Evolutionary conservation across 306 rosid genomes (phyloP), one percentile per base, ranked within the genome.

Genomic region (Sesbania bispinosa): DNA sequence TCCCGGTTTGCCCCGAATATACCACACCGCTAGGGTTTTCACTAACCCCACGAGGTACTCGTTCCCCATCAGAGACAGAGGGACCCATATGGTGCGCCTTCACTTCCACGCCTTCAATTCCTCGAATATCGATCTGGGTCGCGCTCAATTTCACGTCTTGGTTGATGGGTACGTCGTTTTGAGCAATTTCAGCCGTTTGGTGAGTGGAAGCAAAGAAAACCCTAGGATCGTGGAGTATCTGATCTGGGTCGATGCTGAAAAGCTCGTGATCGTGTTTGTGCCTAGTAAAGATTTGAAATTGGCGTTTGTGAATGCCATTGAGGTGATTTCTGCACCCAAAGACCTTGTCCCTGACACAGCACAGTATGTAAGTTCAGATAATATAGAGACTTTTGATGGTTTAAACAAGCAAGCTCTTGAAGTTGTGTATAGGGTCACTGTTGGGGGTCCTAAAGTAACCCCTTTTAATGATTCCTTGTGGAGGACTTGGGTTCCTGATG

Each of bases 401-500:
- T 75, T 86, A 18, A 52, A 73, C 32, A 83, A 74, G 62, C 90
- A 90, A 79, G 92, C 86, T 1, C 82, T 86, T 68, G 90, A 94
- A 68, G 86, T 94, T 58, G 86, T 88, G 11, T 66, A 90, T 36
- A 84, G 98, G 74, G 84, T 89, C 62, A 87, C 77, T 72, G 96
- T 94, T 51, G 98, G 96, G 51, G 98, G 98, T 27, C 85, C 72
- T 20, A 94, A 90, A 80, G 96, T 90, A 53, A 94, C 98, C n/a
- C 95, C 96, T 1, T 94, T 88, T 42, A 94, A 94, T 51, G 98
- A 89, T 79, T 78, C 94, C 63, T 41, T 94, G 51, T 94, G 92
- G 96, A 90, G 98, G 71, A 90, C 97, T 43, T 94, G 98, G 98
- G 18, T 83, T 32, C 86, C 97, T 18, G 97, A 94, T 85, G 86